Evolutionary conservation across 176 grass and related monocot species (phyloP).

Genomic region (Carex cristatella): DNA sequence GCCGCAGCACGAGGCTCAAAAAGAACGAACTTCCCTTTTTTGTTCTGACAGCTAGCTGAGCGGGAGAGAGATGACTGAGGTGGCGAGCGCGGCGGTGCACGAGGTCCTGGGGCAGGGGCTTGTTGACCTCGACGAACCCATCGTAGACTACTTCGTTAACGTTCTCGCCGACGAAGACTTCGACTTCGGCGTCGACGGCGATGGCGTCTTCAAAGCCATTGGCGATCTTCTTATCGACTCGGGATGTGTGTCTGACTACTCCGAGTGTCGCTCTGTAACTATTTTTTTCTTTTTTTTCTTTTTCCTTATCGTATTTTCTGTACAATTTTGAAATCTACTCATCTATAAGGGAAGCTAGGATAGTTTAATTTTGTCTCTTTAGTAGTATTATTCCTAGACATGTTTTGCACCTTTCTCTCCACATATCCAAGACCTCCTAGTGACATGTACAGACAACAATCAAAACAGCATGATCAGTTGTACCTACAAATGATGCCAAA

Average conservation of each 20-base stretch:
- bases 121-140: conserved; percentile 66
- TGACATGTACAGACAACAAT: neutral
- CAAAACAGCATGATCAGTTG: neutral
- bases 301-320: neutral
- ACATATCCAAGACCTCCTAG: neutral
- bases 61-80: conserved; percentile 15
- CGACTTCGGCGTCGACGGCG: conserved; percentile 80
- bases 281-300: neutral
- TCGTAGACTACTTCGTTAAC: conserved; percentile 91
- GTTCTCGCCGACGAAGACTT: conserved; percentile 97
- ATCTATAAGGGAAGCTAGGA: neutral
- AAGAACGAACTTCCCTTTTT: neutral
- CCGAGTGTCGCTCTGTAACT: conserved; percentile 59
- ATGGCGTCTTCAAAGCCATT: conserved; percentile 70
- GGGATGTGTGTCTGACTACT: conserved; percentile 53
- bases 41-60: neutral
- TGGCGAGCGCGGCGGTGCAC: conserved; percentile 73
- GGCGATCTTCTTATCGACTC: conserved; percentile 84
- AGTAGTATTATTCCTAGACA: neutral
- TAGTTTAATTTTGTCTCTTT: neutral
- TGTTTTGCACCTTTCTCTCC: neutral
- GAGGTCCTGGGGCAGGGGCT: conserved; percentile 61
- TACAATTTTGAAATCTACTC: neutral
- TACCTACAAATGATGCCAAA: neutral
- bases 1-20: neutral